Evolutionary conservation across 2,329 filamentous ascomycete species (phyloP), one percentile per base, ranked within the genome.

Genomic region (Colletotrichum sp.): DNA sequence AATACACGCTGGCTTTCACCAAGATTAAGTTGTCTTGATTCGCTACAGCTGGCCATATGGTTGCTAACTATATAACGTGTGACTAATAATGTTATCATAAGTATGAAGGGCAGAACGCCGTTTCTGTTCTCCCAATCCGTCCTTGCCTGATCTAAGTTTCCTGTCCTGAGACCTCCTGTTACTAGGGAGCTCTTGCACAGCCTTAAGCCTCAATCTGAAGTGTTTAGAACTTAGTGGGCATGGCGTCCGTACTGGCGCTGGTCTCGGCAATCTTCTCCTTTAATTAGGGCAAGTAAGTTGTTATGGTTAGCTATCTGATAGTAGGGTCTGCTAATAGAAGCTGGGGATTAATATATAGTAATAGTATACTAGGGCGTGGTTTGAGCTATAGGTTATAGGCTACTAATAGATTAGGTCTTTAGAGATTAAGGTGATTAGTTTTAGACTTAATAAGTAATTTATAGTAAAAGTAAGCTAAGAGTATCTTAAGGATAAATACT

Each of bases 161-260:
- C 30, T 34, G 26, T 69, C 26, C 32, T 12, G 18, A 59, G 4
- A 36, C 9, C 2, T 32, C 2, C 9, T 34, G 13, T 34, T 22
- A n/a, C 36, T 26, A 13, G 24, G 6, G 13, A 26, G 55, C 55
- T 44, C 18, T 4, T 22, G 15, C 24, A 15, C 32, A n/a, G n/a
- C 5, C 26, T 65, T 13, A 65, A n/a, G 24, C 59, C 32, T 71
- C 66, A 5, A 22, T 71, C 26, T 65, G 26, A n/a, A 71, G 34
- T 15, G 12, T 15, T 48, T 74, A n/a, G 32, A 72, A 75, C 30
- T 75, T 69, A 26, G 72, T 52, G 15, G 72, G 72, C 13, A 72
- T 69, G 24, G 68, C 63, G 68, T 72, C 72, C 16, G 62, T 69
- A 44, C 62, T 62, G 16, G 62, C 69, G 18, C 69, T 69, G 6